Evolutionary conservation across 1,139 yeast genomes (phyloP).

Genomic region (Taiozyma sp.): DNA sequence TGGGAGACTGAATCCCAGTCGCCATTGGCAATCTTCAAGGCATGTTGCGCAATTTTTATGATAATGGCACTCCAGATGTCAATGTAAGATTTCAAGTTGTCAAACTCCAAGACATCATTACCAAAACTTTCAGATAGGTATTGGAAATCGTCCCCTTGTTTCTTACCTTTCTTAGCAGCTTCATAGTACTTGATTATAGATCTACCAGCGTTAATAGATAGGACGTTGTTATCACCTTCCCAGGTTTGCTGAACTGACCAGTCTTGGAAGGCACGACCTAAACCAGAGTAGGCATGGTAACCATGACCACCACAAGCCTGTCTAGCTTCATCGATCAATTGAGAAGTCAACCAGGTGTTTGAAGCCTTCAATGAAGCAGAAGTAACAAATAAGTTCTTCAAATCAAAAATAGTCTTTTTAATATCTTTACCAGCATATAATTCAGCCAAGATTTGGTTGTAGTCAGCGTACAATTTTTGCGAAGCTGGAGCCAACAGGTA

Average conservation of each 20-base stretch:
- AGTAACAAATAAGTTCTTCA: conserved; percentile 76
- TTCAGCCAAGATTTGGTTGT: conserved; percentile 44
- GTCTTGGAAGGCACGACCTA: conserved; percentile 83
- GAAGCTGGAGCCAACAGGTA: conserved; percentile 75
- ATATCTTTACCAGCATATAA: conserved; percentile 43
- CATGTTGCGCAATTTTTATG: conserved; percentile 29
- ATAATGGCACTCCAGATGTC: conserved; percentile 44
- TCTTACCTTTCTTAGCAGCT: conserved; percentile 32
- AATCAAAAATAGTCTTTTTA: conserved; percentile 46
- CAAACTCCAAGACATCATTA: conserved; percentile 28
- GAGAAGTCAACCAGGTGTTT: conserved; percentile 80
- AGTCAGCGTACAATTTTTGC: conserved; percentile 52
- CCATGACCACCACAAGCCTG: conserved; percentile 99
- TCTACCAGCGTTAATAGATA: conserved; percentile 80
- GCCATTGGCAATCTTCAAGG: conserved; percentile 29
- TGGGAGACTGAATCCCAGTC: conserved; percentile 56
- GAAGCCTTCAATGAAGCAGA: conserved; percentile 90
- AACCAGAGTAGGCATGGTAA: conserved; percentile 83
- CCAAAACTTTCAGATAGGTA: conserved; percentile 34
- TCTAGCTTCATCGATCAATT: conserved; percentile 79
- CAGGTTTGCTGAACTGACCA: conserved; percentile 97
- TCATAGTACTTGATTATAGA: conserved; percentile 56
- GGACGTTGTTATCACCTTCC: conserved; percentile 94
- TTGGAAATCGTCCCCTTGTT: conserved; percentile 37
- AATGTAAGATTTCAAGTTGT: conserved; percentile 28